These are phyloP conservation scores for Adansonia grandidieri DNA, from an alignment of 441 rosid genomes.

Conservation along the genomic window DNA sequence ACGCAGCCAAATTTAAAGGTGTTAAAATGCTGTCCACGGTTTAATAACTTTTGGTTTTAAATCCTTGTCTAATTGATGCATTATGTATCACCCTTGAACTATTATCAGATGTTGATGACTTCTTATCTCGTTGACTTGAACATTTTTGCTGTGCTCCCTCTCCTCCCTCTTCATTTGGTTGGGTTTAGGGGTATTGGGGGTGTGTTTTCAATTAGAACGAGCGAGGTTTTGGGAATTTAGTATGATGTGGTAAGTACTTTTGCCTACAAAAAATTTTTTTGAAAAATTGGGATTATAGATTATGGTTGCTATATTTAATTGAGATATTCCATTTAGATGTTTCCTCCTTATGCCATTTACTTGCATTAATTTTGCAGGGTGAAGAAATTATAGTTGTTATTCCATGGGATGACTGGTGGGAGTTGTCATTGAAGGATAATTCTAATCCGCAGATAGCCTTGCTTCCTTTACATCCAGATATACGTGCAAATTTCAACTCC, in stretches of 20 bases:
- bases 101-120: conserved; percentile 4
- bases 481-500: conserved; percentile 70
- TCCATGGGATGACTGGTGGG: conserved; percentile 99
- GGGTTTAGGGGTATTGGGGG: not conserved
- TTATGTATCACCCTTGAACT: not conserved
- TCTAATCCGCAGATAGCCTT: conserved; percentile 95
- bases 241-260: not conserved
- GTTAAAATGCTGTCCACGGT: not conserved
- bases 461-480: conserved; percentile 85
- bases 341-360: not conserved
- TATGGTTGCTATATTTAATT: too few species aligned
- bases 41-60: not conserved
- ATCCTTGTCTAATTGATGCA: not conserved
- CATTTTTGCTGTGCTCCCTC: not conserved
- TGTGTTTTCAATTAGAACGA: not conserved
- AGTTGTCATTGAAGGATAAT: conserved; percentile 68
- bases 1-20: not conserved
- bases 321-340: too few species aligned
- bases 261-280: too few species aligned
- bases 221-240: not conserved
- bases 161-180: not conserved
- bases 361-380: conserved; percentile 56
- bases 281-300: too few species aligned
- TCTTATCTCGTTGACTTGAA: not conserved
- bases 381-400: conserved; percentile 85